Percentiles rank a stretch among this genome's conserved stretches.
phyloP scores from a whole-genome alignment of 2,329 filamentous ascomycete species.

The Trichophyton simii region DNA sequence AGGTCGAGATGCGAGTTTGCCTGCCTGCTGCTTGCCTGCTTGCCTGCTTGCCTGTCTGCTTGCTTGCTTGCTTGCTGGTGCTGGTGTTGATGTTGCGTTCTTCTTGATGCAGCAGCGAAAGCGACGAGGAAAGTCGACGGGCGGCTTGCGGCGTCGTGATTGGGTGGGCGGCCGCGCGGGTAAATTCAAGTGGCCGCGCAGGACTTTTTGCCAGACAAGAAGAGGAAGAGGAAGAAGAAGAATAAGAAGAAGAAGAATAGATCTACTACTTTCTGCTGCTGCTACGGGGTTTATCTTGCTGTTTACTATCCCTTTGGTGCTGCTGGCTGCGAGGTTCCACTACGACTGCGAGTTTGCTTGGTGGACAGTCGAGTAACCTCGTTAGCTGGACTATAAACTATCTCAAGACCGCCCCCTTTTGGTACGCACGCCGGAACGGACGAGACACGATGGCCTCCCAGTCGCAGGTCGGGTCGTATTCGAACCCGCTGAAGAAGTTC shows the following conservation, averaged over 20 bases:
- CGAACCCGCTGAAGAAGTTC: slow-evolving; percentile 99
- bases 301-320: not conserved
- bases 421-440: slow-evolving; percentile 13
- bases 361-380: too few species aligned
- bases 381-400: too few species aligned
- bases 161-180: not conserved
- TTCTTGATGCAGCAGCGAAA: not conserved
- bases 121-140: not conserved
- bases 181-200: not conserved
- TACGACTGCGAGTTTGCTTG: slow-evolving; percentile 3
- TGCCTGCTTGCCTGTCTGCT: too few species aligned
- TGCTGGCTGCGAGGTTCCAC: slow-evolving; percentile 2
- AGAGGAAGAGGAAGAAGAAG: too few species aligned
- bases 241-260: too few species aligned
- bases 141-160: not conserved
- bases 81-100: not conserved
- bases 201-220: too few species aligned
- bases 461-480: slow-evolving; percentile 70
- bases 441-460: slow-evolving; percentile 58
- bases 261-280: too few species aligned
- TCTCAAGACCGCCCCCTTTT: not conserved
- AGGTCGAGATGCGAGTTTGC: too few species aligned
- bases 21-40: too few species aligned
- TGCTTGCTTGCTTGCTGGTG: too few species aligned
- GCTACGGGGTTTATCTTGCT: not conserved